Base-by-base conservation (phyloP, 2,329 filamentous ascomycete species). In the Calonectria multiphialidica region DNA sequence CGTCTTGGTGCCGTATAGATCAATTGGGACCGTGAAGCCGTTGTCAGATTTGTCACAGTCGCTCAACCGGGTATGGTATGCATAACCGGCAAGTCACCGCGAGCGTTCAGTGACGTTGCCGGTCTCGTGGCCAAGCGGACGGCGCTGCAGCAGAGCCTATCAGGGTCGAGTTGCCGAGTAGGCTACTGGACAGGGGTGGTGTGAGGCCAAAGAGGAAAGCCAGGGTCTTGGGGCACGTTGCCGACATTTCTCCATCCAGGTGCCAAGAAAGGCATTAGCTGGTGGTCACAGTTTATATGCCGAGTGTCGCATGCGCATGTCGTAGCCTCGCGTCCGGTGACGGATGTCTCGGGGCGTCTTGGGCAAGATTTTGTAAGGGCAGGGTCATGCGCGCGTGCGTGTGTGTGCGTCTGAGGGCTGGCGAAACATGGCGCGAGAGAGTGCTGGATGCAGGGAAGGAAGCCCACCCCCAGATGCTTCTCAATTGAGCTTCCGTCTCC, bases 111-210 rank as follows among this genome's bases (percentile, higher is more conserved):
- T 64, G 64, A 66, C 57, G 64, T 64, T 68, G 69, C 69, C 49
- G 64, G 69, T 67, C 69, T 67, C 55, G 67, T 47, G 55, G 30
- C 61, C 55, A 59, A 25, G 71, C 40, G 45, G 71, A 62, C 70
- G 70, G n/a, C 61, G 40, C 30, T 57, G 65, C 50, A 78, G 33
- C 68, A 78, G 77, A 76, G 62, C 76, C 77, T 79, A 77, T 79
- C 73, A 75, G 53, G 33, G 25, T 45, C 49, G 35, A 70, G 65
- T 69, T 68, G 69, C 50, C 64, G 61, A 74, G 61, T 42, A 47
- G 64, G 65, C 37, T 66, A 35, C 45, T 28, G 25, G 72, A 71
- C 72, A 78, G 68, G 72, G 37, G 66, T 63, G 63, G 53, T n/a
- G 23, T 45, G 42, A 62, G 45, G 57, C 66, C 45, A 53, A 42